These are phyloP conservation scores for Fulvia fulva DNA, from an alignment of 2,329 filamentous ascomycete species.

Conservation along the genomic window DNA sequence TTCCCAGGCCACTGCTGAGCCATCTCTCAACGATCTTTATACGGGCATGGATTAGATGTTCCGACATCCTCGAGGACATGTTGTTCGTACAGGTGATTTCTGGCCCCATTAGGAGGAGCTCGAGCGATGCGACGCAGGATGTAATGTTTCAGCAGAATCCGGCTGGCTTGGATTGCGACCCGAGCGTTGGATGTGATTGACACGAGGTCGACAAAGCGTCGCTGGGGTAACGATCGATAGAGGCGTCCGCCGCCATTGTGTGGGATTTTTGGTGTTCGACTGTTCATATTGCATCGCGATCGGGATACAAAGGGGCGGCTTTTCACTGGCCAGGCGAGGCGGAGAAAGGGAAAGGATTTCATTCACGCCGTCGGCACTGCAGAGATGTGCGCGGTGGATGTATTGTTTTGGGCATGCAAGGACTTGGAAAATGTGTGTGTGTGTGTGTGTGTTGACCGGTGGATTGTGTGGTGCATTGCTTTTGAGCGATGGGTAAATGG, in stretches of 20 bases:
- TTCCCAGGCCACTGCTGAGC: constrained; percentile 15
- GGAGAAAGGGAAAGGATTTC: background rate
- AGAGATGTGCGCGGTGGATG: background rate
- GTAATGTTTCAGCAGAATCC: background rate
- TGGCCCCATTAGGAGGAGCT: background rate
- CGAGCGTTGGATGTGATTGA: background rate
- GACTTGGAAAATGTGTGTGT: background rate
- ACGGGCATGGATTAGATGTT: constrained; percentile 24
- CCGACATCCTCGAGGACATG: constrained; percentile 3
- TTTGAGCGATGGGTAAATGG: background rate
- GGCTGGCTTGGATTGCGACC: background rate
- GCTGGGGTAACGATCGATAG: background rate
- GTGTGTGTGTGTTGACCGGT: background rate
- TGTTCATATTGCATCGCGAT: constrained; percentile 9
- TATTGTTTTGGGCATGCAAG: background rate
- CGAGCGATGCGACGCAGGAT: constrained; percentile 4
- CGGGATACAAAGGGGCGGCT: constrained; percentile 4
- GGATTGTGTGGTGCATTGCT: background rate
- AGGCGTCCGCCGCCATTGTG: background rate
- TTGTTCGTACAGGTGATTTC: background rate
- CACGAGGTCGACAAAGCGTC: background rate
- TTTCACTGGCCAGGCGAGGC: background rate
- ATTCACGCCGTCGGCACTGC: background rate
- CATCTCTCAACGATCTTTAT: constrained; percentile 28
- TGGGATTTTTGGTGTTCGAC: background rate